These are phyloP conservation scores for Astrothelium macrocarpum DNA, from an alignment of 495 filamentous ascomycete species.

Conservation along the genomic window DNA sequence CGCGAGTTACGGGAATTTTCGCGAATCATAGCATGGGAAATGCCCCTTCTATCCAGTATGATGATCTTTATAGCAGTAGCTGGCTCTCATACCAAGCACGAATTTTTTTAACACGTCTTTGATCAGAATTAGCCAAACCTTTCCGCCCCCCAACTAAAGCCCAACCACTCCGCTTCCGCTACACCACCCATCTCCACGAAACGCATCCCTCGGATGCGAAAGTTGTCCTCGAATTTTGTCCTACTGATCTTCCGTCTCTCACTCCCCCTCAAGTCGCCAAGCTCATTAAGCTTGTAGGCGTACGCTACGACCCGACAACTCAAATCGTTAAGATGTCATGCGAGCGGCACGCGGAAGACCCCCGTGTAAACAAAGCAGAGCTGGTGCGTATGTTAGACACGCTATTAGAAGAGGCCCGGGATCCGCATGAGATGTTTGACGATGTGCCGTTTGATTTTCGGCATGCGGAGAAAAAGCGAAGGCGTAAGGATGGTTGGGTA, in stretches of 20 bases:
- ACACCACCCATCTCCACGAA: slow-evolving; percentile 96
- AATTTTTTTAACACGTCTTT: too few species aligned
- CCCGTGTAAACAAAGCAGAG: slow-evolving; percentile 91
- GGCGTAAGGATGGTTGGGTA: slow-evolving; percentile 41
- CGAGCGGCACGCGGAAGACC: slow-evolving; percentile 64
- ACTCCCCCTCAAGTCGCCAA: slow-evolving; percentile 60
- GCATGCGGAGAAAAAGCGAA: slow-evolving; percentile 53
- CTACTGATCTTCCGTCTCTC: slow-evolving; percentile 57
- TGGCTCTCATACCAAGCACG: slow-evolving; percentile 2
- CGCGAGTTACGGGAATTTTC: slow-evolving; percentile 84
- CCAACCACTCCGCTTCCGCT: slow-evolving; percentile 77
- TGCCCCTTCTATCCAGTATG: slow-evolving; percentile 83
- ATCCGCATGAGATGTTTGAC: slow-evolving; percentile 67
- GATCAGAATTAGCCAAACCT: slow-evolving; percentile 64
- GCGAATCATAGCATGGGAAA: slow-evolving; percentile 85
- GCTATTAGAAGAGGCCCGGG: slow-evolving; percentile 63
- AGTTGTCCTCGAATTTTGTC: slow-evolving; percentile 82
- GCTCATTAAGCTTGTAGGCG: slow-evolving; percentile 75
- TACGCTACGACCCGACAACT: slow-evolving; percentile 83
- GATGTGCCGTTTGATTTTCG: slow-evolving; percentile 87
- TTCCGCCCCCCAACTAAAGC: slow-evolving; percentile 61
- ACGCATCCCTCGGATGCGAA: slow-evolving; percentile 83
- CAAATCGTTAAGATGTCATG: slow-evolving; percentile 82
- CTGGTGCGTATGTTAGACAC: slow-evolving; percentile 66
- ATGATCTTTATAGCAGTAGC: slow-evolving; percentile 8